Evolutionary conservation across 352 stramenopile species (phyloP).

Genomic region (Globisporangium mamillatum): DNA sequence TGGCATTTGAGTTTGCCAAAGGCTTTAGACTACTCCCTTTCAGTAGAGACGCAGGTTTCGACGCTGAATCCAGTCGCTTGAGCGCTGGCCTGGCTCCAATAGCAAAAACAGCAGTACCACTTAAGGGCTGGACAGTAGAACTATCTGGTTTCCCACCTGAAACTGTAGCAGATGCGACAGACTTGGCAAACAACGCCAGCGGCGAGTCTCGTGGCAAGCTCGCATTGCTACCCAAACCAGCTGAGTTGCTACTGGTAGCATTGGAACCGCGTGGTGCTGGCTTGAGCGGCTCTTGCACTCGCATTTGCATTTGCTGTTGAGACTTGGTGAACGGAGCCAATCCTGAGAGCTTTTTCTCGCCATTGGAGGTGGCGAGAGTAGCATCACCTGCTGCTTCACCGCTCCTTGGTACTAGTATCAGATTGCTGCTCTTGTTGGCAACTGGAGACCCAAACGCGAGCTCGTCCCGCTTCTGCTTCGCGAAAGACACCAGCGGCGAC

Average conservation of each 20-base stretch:
- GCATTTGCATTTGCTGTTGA: neutral
- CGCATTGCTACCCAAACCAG: neutral
- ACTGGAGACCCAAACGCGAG: neutral
- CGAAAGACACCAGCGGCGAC: slow-evolving; percentile 6
- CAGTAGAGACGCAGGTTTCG: neutral
- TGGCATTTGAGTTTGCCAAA: neutral
- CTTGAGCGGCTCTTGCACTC: neutral
- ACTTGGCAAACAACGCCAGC: slow-evolving; percentile 9
- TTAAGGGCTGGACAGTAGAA: neutral
- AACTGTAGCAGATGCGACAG: neutral
- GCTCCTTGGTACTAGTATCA: neutral
- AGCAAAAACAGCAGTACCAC: neutral
- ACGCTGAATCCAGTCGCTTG: neutral
- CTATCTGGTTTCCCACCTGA: neutral
- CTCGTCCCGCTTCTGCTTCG: slow-evolving; percentile 5
- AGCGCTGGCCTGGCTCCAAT: neutral
- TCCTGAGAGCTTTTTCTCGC: slow-evolving; percentile 5
- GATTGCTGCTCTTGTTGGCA: neutral
- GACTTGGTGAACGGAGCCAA: slow-evolving; percentile 14
- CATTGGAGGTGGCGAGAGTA: neutral
- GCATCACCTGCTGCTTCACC: neutral
- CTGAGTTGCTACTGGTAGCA: slow-evolving; percentile 1
- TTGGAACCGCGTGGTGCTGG: neutral
- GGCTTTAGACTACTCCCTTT: neutral
- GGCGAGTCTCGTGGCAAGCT: neutral